Conservation (phyloP, 2,329 filamentous ascomycete genomes). For the Colletotrichum karsti region DNA sequence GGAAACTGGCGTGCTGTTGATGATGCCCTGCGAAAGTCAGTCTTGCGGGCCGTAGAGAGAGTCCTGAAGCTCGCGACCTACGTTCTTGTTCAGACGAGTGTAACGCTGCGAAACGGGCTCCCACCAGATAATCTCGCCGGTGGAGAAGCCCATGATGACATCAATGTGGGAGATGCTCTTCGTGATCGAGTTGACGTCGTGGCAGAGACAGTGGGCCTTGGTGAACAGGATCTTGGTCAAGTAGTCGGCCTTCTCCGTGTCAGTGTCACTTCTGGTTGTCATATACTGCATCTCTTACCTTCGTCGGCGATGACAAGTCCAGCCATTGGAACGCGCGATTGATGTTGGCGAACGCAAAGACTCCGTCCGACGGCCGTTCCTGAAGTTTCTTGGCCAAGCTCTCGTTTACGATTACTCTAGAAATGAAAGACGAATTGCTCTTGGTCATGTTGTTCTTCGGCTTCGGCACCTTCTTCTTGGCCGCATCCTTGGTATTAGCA, state of each 20-base stretch:
- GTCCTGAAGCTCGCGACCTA: constrained; percentile 44
- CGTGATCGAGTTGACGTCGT: constrained; percentile 88
- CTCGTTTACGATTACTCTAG: constrained; percentile 93
- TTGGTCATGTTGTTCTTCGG: constrained; percentile 99
- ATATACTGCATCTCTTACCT: not conserved
- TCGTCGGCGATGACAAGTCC: constrained; percentile 68
- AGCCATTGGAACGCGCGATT: constrained; percentile 97
- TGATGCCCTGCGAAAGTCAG: constrained; percentile 70
- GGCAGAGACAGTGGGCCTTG: constrained; percentile 93
- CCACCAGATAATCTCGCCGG: constrained; percentile 98
- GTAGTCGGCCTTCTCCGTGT: constrained; percentile 74
- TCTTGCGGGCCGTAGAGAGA: not conserved
- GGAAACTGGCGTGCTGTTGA: constrained; percentile 85
- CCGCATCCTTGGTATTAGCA: constrained; percentile 73
- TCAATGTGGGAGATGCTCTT: constrained; percentile 85
- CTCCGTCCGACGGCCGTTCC: constrained; percentile 79
- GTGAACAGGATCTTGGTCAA: constrained; percentile 97
- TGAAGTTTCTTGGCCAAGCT: constrained; percentile 78
- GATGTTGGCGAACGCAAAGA: constrained; percentile 94
- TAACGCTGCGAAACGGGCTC: constrained; percentile 97
- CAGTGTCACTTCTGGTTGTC: constrained; percentile 34
- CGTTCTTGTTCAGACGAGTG: constrained; percentile 94
- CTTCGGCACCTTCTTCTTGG: constrained; percentile 77
- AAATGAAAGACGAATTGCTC: constrained; percentile 98
- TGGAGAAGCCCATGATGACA: constrained; percentile 94